Evolutionary conservation across 2,329 filamentous ascomycete genomes (phyloP), one percentile per base, ranked within the genome.

Genomic region (Dactylellina parvicollis): DNA sequence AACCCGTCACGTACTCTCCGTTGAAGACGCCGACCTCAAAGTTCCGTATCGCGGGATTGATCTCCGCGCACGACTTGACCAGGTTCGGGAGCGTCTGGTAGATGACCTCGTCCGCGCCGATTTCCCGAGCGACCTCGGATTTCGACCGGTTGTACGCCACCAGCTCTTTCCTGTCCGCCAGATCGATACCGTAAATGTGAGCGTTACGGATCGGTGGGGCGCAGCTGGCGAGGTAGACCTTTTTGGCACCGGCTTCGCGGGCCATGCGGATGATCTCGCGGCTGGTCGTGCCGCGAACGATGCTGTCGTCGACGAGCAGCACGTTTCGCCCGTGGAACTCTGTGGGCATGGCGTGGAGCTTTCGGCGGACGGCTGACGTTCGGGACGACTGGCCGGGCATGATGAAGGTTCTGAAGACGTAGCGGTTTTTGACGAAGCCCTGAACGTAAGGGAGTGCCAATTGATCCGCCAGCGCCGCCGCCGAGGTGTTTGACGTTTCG

Each of bases 11-110:
- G 81, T 97, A 97, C 75, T 88, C 87, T 47, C 94, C 94, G 79
- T 89, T 92, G 83, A 98, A 97, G 7, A 97, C 93, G 60, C 94
- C 93, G 1, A 96, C 88, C 79, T 98, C 94, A 76, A 97, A 97
- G 62, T 89, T 84, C 75, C 86, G 83, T 7, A 84, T 84, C 77
- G 86, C 80, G 32, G 83, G 82, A 73, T 86, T 81, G 2, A 91
- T 86, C 76, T 92, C 88, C 1, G 88, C 85, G 79, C 93, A 97
- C 0, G 92, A 88, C 28, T 85, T 87, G 79, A 90, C 89, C n/a
- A 98, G 84, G 78, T 96, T 93, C 0, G 88, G 85, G 0, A 98
- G 85, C 14, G 85, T 87, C 78, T 92, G 90, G 79, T 89, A 92
- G 72, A 93, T 89, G 47, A 97, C 88, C 55, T 86, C 88, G 75